These are phyloP conservation scores for Amniculicola lignicola DNA, from an alignment of 495 filamentous ascomycete species.

Conservation along the genomic window DNA sequence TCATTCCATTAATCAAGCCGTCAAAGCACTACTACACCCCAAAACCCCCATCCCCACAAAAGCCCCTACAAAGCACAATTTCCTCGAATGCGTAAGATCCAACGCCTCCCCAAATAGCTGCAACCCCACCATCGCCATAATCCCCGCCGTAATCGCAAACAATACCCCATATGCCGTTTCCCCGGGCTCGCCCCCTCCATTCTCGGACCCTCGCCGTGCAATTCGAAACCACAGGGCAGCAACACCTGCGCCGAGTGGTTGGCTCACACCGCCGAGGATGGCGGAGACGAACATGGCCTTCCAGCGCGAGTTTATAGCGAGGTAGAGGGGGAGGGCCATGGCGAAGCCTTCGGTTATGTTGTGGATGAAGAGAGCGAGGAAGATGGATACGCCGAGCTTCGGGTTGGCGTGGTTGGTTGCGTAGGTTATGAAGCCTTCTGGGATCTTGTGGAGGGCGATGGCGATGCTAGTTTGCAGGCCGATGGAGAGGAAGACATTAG, in stretches of 20 bases:
- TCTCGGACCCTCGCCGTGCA: conserved; percentile 41
- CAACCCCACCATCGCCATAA: conserved; percentile 90
- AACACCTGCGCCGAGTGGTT: conserved; percentile 80
- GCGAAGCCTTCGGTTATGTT: conserved; percentile 97
- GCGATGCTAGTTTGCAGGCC: conserved; percentile 90
- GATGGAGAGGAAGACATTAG: conserved; percentile 89
- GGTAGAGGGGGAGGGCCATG: conserved; percentile 85
- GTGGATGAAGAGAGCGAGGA: conserved; percentile 93
- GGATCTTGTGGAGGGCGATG: conserved; percentile 93
- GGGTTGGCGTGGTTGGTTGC: conserved; percentile 96
- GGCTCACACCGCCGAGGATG: conserved; percentile 77
- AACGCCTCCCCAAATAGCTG: conserved; percentile 86
- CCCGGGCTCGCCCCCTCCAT: conserved; percentile 49
- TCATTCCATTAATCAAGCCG: conserved; percentile 43
- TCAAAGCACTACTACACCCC: conserved; percentile 82
- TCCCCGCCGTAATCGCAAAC: conserved; percentile 78
- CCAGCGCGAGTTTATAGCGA: conserved; percentile 71
- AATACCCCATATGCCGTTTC: conserved; percentile 80
- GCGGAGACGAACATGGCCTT: conserved; percentile 82
- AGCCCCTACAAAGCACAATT: conserved; percentile 77
- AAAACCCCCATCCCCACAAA: conserved; percentile 88
- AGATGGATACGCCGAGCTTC: conserved; percentile 79
- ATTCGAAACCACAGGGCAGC: conserved; percentile 78
- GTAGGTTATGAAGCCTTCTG: conserved; percentile 97
- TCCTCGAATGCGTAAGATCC: conserved; percentile 72